These are phyloP conservation scores for Cytospora paraplurivora DNA, from an alignment of 2,329 filamentous ascomycete species.

Conservation along the genomic window DNA sequence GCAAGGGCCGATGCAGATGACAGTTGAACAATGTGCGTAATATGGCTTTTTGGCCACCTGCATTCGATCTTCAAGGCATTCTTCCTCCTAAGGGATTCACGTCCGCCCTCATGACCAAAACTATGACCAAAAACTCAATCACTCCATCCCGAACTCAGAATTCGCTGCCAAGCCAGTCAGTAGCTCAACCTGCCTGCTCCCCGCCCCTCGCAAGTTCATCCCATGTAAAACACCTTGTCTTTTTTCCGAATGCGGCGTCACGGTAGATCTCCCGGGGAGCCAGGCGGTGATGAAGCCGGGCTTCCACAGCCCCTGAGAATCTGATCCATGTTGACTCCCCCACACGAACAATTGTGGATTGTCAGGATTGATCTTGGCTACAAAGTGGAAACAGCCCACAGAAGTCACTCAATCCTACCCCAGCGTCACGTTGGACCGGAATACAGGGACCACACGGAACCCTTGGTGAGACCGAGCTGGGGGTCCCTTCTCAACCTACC, in stretches of 20 bases:
- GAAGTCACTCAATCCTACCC: slow-evolving; percentile 17
- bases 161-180: not conserved
- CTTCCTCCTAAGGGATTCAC: too few relatives aligned
- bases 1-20: too few relatives aligned
- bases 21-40: too few relatives aligned
- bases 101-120: too few relatives aligned
- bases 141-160: not conserved
- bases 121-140: not conserved
- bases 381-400: not conserved
- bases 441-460: slow-evolving; percentile 26
- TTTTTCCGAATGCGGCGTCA: not conserved
- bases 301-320: slow-evolving; percentile 15
- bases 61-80: too few relatives aligned
- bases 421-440: slow-evolving; percentile 20
- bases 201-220: not conserved
- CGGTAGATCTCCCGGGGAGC: not conserved
- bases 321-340: not conserved
- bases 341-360: slow-evolving; percentile 16
- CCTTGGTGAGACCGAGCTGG: slow-evolving; percentile 12
- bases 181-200: not conserved
- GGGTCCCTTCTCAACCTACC: not conserved
- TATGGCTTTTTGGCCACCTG: too few relatives aligned
- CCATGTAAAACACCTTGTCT: not conserved
- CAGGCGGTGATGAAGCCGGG: not conserved
- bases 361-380: not conserved